These are phyloP conservation scores for Boletellus ananiceps DNA, from an alignment of 768 basidiomycete genomes.

Conservation along the genomic window DNA sequence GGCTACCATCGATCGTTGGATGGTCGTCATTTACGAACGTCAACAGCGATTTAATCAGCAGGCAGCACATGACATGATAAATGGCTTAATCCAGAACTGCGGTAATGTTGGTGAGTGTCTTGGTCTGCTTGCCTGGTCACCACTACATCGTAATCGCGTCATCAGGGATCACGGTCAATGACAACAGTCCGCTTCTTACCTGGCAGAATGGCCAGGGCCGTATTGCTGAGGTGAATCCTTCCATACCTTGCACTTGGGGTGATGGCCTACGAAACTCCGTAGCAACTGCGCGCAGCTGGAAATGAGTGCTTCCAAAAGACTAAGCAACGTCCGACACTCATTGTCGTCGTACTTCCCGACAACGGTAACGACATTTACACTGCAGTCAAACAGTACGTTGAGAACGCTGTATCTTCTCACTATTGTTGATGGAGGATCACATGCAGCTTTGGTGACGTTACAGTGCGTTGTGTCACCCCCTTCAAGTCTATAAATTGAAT, in stretches of 20 bases:
- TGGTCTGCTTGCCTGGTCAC: background rate
- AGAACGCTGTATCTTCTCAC: background rate
- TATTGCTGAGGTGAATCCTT: slow-evolving; percentile 40
- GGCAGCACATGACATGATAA: slow-evolving; percentile 51
- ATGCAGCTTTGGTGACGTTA: slow-evolving; percentile 67
- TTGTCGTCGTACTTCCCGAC: slow-evolving; percentile 70
- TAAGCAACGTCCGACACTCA: slow-evolving; percentile 46
- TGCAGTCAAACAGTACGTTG: slow-evolving; percentile 69
- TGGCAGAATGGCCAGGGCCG: slow-evolving; percentile 58
- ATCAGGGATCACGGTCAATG: slow-evolving; percentile 55
- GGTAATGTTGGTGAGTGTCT: slow-evolving; percentile 52
- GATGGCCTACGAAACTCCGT: background rate
- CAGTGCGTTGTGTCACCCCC: slow-evolving; percentile 26
- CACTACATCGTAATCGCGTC: background rate
- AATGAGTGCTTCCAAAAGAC: slow-evolving; percentile 38
- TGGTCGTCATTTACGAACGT: slow-evolving; percentile 63
- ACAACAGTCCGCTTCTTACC: slow-evolving; percentile 40
- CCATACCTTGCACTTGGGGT: background rate
- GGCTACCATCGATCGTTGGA: slow-evolving; percentile 51
- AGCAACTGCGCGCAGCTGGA: slow-evolving; percentile 54
- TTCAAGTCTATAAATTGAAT: background rate
- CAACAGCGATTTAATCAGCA: slow-evolving; percentile 48
- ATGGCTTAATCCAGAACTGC: slow-evolving; percentile 46
- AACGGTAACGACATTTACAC: slow-evolving; percentile 73
- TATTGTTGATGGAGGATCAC: background rate